phyloP scores from a whole-genome alignment of 331 rosid genomes.

The Acacia concinna region DNA sequence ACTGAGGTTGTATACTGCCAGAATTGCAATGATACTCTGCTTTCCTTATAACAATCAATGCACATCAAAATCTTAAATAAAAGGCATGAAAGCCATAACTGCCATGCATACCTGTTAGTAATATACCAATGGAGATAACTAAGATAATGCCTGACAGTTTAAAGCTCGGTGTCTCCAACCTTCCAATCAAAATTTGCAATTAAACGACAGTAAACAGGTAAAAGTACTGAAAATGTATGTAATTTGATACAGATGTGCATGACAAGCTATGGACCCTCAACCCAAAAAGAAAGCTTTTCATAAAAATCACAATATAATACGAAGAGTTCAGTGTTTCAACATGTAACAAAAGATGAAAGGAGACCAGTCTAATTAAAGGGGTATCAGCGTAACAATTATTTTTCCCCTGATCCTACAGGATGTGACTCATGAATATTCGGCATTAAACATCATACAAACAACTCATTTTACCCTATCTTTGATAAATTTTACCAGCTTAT shows the following conservation, averaged over 20 bases:
- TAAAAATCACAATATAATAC: not conserved
- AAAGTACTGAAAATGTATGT: not conserved
- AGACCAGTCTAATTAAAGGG: not conserved
- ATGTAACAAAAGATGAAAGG: not conserved
- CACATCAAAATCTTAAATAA: slow-evolving; percentile 22
- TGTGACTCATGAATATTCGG: not conserved
- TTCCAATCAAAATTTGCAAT: slow-evolving; percentile 41
- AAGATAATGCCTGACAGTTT: slow-evolving; percentile 87
- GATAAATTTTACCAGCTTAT: not conserved
- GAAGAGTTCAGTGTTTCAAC: not conserved
- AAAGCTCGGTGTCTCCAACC: slow-evolving; percentile 91
- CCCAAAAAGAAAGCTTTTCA: not conserved
- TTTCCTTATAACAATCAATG: slow-evolving; percentile 14
- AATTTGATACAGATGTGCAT: slow-evolving; percentile 11
- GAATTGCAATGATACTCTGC: not conserved
- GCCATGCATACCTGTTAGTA: slow-evolving; percentile 70
- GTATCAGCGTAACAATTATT: not conserved
- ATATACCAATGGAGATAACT: slow-evolving; percentile 78
- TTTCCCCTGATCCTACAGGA: not conserved
- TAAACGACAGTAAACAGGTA: slow-evolving; percentile 27
- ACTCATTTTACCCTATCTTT: not conserved
- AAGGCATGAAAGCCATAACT: slow-evolving; percentile 7
- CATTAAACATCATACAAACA: slow-evolving; percentile 1
- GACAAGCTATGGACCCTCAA: not conserved
- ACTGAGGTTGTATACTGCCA: not conserved